Percentiles rank a stretch among this genome's conserved stretches.
These are phyloP conservation scores for Fusarium ramigenum DNA, from an alignment of 2,329 filamentous ascomycete genomes.

Conservation along the genomic window DNA sequence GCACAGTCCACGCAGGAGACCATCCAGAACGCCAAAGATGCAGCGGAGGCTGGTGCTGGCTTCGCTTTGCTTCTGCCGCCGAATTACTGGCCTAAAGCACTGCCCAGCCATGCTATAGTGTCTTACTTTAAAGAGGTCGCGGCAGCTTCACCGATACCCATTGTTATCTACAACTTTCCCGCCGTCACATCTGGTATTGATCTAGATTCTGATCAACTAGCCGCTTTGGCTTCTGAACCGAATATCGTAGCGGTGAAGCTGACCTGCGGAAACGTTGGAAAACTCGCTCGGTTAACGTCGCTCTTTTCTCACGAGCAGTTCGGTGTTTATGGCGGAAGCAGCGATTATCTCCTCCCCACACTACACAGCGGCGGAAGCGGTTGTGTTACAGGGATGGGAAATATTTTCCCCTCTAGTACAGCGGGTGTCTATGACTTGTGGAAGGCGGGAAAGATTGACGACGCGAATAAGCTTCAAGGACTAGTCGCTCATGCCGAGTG, in stretches of 20 bases:
- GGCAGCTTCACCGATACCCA: constrained; percentile 67
- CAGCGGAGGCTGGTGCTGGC: constrained; percentile 73
- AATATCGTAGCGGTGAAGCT: constrained; percentile 76
- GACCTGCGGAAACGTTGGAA: constrained; percentile 75
- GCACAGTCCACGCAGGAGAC: constrained; percentile 66
- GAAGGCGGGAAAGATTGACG: constrained; percentile 49
- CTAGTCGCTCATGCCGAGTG: constrained; percentile 58
- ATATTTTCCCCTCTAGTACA: constrained; percentile 56
- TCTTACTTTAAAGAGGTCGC: constrained; percentile 74
- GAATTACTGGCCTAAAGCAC: constrained; percentile 71
- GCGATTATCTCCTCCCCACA: constrained; percentile 54
- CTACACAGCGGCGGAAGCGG: constrained; percentile 52
- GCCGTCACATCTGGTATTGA: constrained; percentile 72
- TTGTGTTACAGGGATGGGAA: constrained; percentile 58
- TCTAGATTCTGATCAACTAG: constrained; percentile 69
- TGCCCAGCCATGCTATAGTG: constrained; percentile 62
- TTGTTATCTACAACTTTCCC: constrained; percentile 76
- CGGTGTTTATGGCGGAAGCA: constrained; percentile 55
- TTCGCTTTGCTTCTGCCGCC: constrained; percentile 80
- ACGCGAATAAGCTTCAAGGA: constrained; percentile 53
- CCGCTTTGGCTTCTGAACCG: constrained; percentile 66
- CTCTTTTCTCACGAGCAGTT: constrained; percentile 52
- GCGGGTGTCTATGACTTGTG: constrained; percentile 54
- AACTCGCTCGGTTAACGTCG: constrained; percentile 67
- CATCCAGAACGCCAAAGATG: constrained; percentile 73